A percentile compares a stretch with the other conserved stretches of the same genome.
phyloP scores from a whole-genome alignment of 164 flowering plant genomes.

The Stephania cephalantha region DNA sequence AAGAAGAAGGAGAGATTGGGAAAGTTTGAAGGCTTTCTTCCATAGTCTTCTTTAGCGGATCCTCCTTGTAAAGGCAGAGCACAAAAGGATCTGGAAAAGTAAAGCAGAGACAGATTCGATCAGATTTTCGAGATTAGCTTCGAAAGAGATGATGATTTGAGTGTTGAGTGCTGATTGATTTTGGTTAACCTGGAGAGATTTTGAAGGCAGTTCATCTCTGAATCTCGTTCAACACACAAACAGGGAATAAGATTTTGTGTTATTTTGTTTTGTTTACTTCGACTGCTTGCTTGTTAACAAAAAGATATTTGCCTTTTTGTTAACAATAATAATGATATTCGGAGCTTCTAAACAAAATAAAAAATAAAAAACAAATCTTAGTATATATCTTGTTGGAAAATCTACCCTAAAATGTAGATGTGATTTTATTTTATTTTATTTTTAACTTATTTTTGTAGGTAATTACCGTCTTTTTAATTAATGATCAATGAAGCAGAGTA shows the following conservation, averaged over 20 bases:
- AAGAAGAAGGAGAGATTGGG: neutral
- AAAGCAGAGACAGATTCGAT: neutral
- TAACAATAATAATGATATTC: no score
- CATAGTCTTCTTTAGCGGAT: slow-evolving; percentile 15
- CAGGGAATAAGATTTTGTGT: neutral
- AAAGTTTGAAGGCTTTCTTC: slow-evolving; percentile 17
- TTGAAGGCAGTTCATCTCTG: slow-evolving; percentile 41
- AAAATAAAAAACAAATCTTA: no score
- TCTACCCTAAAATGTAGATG: no score
- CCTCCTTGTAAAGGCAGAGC: slow-evolving; percentile 23
- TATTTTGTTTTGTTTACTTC: neutral
- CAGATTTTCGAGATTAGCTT: neutral
- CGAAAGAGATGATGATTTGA: neutral
- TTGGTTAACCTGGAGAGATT: slow-evolving; percentile 29
- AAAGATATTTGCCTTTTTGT: no score
- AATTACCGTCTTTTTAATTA: no score
- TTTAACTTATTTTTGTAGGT: no score
- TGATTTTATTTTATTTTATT: no score
- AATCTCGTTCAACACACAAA: neutral
- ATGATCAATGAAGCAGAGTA: no score
- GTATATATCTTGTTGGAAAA: no score
- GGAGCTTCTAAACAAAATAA: no score
- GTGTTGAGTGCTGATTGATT: neutral
- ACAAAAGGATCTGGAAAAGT: slow-evolving; percentile 28
- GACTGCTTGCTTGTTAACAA: no score